A percentile compares a stretch with the other conserved stretches of the same genome.
These are phyloP conservation scores for Microcos paniculata DNA, from an alignment of 345 rosid species.

Conservation along the genomic window DNA sequence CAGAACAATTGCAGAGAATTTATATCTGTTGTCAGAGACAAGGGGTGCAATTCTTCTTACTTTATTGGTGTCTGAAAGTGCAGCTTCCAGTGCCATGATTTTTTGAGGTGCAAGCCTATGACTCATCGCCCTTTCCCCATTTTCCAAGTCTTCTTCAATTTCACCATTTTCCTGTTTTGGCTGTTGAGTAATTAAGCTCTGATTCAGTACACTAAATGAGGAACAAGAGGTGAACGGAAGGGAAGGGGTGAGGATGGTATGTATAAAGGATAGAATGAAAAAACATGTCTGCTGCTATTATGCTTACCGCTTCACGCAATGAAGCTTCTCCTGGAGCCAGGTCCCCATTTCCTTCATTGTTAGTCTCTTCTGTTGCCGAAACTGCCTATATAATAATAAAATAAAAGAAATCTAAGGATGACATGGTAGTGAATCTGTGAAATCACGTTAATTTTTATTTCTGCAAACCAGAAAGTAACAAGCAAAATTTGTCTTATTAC, in stretches of 20 bases:
- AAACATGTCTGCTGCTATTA: neutral
- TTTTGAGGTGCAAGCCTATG: constrained; percentile 20
- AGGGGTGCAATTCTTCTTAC: constrained; percentile 21
- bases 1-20: neutral
- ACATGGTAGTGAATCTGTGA: neutral
- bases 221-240: neutral
- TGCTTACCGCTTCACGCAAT: constrained; percentile 18
- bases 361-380: constrained; percentile 31
- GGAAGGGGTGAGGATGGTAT: neutral
- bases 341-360: constrained; percentile 21
- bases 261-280: neutral
- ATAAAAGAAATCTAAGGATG: neutral
- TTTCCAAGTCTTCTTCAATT: constrained; percentile 13
- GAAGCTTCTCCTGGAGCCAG: constrained; percentile 19
- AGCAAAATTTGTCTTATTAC: neutral
- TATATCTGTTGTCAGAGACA: neutral
- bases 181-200: constrained; percentile 4
- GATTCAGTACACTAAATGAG: neutral
- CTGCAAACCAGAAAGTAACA: neutral
- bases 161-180: constrained; percentile 24
- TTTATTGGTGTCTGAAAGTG: constrained; percentile 28
- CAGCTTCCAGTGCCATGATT: constrained; percentile 27
- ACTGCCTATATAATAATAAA: constrained; percentile 26
- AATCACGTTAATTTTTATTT: neutral
- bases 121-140: neutral